phyloP scores from a whole-genome alignment of 129 eudicot species.

The Sambucus nigra region DNA sequence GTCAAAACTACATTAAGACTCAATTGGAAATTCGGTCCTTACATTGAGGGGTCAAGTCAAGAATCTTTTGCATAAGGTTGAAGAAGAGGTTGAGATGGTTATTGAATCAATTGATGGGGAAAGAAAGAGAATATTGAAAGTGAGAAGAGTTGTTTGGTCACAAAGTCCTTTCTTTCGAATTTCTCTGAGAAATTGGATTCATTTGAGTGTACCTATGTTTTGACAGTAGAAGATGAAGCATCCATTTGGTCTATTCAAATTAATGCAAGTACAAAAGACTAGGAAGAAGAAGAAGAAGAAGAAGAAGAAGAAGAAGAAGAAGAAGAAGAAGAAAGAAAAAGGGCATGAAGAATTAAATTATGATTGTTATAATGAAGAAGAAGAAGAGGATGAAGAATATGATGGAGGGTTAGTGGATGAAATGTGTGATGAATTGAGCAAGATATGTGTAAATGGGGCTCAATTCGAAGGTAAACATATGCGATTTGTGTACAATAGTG shows the following conservation, averaged over 20 bases:
- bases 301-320: slow-evolving; percentile 11
- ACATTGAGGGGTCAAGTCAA: slow-evolving; percentile 92
- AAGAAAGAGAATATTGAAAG: slow-evolving; percentile 22
- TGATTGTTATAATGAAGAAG: neutral
- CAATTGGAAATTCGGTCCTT: no score
- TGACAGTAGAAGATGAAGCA: slow-evolving; percentile 34
- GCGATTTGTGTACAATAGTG: slow-evolving; percentile 72
- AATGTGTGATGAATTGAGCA: slow-evolving; percentile 59
- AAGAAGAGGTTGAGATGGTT: slow-evolving; percentile 77
- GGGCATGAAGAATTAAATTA: slow-evolving; percentile 5
- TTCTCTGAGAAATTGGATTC: slow-evolving; percentile 62
- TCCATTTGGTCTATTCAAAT: slow-evolving; percentile 82
- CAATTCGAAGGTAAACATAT: slow-evolving; percentile 54
- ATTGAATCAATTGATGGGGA: slow-evolving; percentile 15
- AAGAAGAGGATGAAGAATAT: slow-evolving; percentile 9
- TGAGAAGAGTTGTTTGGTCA: slow-evolving; percentile 39
- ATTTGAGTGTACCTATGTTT: slow-evolving; percentile 35
- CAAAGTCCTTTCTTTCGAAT: slow-evolving; percentile 39
- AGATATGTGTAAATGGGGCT: slow-evolving; percentile 32
- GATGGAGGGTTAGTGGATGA: slow-evolving; percentile 28
- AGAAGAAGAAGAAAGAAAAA: no score
- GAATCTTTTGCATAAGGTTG: slow-evolving; percentile 71
- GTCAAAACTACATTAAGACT: no score
- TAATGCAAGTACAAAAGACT: slow-evolving; percentile 61
- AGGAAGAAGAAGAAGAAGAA: slow-evolving; percentile 25